phyloP scores from a whole-genome alignment of 2,329 filamentous ascomycete species.

The Fonsecaea nubica region DNA sequence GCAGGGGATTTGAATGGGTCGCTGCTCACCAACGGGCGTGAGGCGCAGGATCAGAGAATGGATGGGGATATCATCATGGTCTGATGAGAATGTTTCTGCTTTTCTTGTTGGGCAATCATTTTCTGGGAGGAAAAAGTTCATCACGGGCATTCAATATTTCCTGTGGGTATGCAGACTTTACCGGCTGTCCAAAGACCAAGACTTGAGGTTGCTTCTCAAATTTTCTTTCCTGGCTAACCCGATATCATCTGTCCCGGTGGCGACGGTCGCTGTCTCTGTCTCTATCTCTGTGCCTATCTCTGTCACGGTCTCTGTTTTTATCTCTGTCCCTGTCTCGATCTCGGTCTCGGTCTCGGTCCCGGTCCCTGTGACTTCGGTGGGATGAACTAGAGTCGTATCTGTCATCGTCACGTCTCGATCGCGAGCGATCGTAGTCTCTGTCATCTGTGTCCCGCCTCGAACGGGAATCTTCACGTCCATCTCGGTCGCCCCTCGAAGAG shows the following conservation, averaged over 20 bases:
- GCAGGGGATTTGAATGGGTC: conserved; percentile 25
- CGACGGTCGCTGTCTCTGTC: conserved; percentile 30
- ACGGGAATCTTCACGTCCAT: conserved; percentile 40
- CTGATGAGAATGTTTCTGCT: background rate
- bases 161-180: background rate
- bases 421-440: conserved; percentile 39
- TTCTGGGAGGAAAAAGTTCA: background rate
- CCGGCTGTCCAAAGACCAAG: no score
- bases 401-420: conserved; percentile 43
- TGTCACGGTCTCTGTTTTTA: background rate
- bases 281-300: conserved; percentile 32
- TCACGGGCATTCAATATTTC: background rate
- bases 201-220: background rate
- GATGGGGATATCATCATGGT: conserved; percentile 30
- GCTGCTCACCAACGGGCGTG: conserved; percentile 21
- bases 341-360: conserved; percentile 39
- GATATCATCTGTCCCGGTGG: conserved; percentile 39
- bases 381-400: conserved; percentile 41
- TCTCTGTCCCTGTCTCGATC: conserved; percentile 38
- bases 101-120: background rate
- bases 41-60: conserved; percentile 3
- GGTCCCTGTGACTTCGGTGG: conserved; percentile 40
- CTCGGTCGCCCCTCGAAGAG: conserved; percentile 47
- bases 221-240: background rate
- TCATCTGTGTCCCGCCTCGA: conserved; percentile 36